Evolutionary conservation across 2,329 filamentous ascomycete species (phyloP).

Genomic region (Colletotrichum limetticola): DNA sequence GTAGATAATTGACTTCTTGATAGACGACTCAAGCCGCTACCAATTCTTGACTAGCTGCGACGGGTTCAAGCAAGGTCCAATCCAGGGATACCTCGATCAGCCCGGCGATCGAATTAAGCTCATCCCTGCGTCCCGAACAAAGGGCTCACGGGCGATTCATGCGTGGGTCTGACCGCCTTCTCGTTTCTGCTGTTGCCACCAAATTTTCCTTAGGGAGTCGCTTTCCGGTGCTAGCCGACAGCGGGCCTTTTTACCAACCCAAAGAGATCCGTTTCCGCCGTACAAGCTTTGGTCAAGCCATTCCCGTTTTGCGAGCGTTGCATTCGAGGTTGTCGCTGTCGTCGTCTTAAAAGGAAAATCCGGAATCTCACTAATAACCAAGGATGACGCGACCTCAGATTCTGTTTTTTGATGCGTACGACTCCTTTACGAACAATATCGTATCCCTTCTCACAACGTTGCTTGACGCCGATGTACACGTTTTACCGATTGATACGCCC

Average conservation of each 20-base stretch:
- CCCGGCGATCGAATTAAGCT: conserved; percentile 23
- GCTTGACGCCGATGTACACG: conserved; percentile 74
- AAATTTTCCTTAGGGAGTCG: conserved; percentile 18
- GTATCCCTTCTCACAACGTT: conserved; percentile 80
- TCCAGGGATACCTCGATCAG: conserved; percentile 14
- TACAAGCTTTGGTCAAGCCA: conserved; percentile 18
- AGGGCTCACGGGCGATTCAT: conserved; percentile 14
- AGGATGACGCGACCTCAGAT: conserved; percentile 60
- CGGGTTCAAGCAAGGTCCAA: not conserved
- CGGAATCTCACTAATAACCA: not conserved
- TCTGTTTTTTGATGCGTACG: conserved; percentile 94
- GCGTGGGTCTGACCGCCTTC: conserved; percentile 31
- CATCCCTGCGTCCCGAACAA: conserved; percentile 30
- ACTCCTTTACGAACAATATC: conserved; percentile 97
- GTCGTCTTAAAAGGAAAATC: not conserved
- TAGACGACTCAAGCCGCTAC: not conserved
- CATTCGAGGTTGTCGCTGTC: not conserved
- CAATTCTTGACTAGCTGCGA: not conserved
- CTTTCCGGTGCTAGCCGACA: conserved; percentile 31
- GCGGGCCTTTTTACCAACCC: conserved; percentile 11
- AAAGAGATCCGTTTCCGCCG: conserved; percentile 2
- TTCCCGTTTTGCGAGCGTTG: conserved; percentile 14
- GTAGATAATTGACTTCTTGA: conserved; percentile 22
- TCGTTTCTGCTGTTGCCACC: conserved; percentile 27
- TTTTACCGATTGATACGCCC: conserved; percentile 77